These are phyloP conservation scores for Rhynchospora breviuscula DNA, from an alignment of 176 grass and related monocot species.

Conservation along the genomic window DNA sequence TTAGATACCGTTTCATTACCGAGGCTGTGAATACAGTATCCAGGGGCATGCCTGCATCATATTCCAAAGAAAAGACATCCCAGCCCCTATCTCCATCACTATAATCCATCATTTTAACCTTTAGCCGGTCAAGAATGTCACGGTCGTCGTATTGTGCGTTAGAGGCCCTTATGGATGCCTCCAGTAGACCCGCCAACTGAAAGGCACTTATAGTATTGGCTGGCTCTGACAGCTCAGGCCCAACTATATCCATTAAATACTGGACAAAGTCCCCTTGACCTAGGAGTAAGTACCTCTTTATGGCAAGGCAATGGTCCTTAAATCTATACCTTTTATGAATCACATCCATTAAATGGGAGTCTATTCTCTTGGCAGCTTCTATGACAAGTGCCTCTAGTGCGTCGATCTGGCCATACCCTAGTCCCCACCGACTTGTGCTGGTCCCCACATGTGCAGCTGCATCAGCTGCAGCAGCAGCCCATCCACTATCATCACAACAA, in stretches of 20 bases:
- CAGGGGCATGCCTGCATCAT: constrained; percentile 72
- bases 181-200: constrained; percentile 82
- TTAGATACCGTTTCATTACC: constrained; percentile 94
- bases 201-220: constrained; percentile 94
- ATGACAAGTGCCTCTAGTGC: constrained; percentile 77
- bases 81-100: constrained; percentile 82
- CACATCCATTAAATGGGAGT: constrained; percentile 82
- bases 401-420: constrained; percentile 89
- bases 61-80: constrained; percentile 95
- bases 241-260: constrained; percentile 90
- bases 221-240: constrained; percentile 86
- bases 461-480: constrained; percentile 62
- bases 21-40: constrained; percentile 84
- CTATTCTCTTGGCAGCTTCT: constrained; percentile 82
- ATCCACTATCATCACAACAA: constrained; percentile 88
- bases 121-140: constrained; percentile 81
- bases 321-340: constrained; percentile 75
- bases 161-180: constrained; percentile 82
- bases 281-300: constrained; percentile 92
- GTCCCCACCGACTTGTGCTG: constrained; percentile 61
- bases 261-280: constrained; percentile 98
- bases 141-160: constrained; percentile 84
- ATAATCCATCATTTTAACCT: constrained; percentile 97
- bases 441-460: constrained; percentile 77
- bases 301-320: constrained; percentile 88